Conservation (phyloP, 1,284 basidiomycete genomes). For the Gomphus sp. region DNA sequence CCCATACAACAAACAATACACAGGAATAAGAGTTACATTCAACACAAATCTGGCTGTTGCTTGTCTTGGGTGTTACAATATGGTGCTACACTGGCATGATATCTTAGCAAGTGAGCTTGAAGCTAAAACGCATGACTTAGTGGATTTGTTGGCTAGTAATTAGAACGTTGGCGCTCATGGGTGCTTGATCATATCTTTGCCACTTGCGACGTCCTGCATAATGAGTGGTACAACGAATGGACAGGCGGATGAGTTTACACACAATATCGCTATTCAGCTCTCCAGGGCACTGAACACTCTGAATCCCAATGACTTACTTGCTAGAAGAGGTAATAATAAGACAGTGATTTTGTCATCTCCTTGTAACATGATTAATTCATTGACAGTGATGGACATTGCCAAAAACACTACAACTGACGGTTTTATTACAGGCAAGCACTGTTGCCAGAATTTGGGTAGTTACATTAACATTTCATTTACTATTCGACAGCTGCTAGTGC, state of each 20-base stretch:
- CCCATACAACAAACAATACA: too few relatives aligned
- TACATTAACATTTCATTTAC: not conserved
- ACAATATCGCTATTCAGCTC: constrained; percentile 73
- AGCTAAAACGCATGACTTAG: too few relatives aligned
- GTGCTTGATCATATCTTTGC: too few relatives aligned
- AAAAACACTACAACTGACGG: constrained; percentile 54
- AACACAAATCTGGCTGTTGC: too few relatives aligned
- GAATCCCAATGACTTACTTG: constrained; percentile 78
- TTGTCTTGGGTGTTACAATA: too few relatives aligned
- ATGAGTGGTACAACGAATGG: constrained; percentile 9
- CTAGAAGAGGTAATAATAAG: constrained; percentile 32
- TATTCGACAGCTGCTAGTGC: constrained; percentile 52
- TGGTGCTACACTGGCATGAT: too few relatives aligned
- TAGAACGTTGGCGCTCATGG: too few relatives aligned
- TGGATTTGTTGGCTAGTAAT: too few relatives aligned
- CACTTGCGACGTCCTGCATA: not conserved
- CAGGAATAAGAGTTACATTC: too few relatives aligned
- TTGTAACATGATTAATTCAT: not conserved
- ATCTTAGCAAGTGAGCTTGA: too few relatives aligned
- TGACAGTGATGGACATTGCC: constrained; percentile 65
- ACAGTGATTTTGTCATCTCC: not conserved
- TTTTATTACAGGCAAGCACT: constrained; percentile 45
- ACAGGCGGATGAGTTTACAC: constrained; percentile 48
- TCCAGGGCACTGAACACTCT: constrained; percentile 71
- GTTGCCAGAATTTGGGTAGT: not conserved